Evolutionary conservation across 2,329 filamentous ascomycete genomes (phyloP), one percentile per base, ranked within the genome.

Genomic region (Chalaropsis ovoidea): DNA sequence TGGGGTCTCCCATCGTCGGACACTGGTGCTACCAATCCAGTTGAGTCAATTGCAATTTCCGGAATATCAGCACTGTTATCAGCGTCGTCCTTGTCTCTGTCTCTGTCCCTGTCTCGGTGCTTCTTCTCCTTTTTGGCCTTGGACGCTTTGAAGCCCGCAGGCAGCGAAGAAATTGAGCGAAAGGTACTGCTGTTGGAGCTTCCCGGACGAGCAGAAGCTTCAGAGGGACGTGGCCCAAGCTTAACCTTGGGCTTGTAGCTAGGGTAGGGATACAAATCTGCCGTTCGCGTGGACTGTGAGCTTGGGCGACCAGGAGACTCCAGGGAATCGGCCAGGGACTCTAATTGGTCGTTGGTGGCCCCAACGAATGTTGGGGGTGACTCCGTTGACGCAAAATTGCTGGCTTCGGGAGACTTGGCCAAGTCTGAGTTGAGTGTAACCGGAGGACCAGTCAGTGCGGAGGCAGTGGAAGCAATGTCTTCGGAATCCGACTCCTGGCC

Each of bases 161-260:
- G 92, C 61, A 96, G 81, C 60, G 88, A 85, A 3, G 90, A 89
- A 31, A 93, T 84, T 5, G 90, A 89, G 62, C 89, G 81, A 70
- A 85, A 81, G 70, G 84, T 81, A 67, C 73, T 85, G 76, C 63
- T 81, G 76, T 74, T 85, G 76, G 76, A 87, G 60, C 86, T 81
- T 67, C 85, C 82, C 70, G 81, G 80, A 66, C 83, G 80, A 68
- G 80, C 78, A 49, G 81, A 78, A 68, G 90, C 86, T 52, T 86
- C 73, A 2, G 90, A 93, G 31, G 91, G 91, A 58, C 93, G 83
- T 10, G 94, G 93, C 1, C 86, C 94, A 54, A 96, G 82, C 75
- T 95, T 96, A 65, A 96, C 86, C 74, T 95, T 96, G 54, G 87
- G 87, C 71, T 89, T 90, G 70, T 78, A 77, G 69, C 79, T 80